phyloP scores from a whole-genome alignment of 1,139 yeast species.

The Debaryomycetaceae sp. region DNA sequence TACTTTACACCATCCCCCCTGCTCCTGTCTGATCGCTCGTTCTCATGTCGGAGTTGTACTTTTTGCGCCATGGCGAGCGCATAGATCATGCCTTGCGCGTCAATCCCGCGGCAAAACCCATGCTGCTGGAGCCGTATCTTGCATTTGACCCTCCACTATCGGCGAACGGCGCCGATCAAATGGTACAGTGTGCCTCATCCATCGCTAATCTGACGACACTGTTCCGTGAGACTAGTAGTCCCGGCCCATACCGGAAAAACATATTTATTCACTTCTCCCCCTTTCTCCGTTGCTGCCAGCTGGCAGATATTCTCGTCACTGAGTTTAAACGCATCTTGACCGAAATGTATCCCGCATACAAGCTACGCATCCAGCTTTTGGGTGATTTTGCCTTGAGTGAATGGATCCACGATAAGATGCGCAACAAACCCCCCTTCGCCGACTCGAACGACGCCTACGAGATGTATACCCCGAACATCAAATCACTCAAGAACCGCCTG shows the following conservation, averaged over 20 bases:
- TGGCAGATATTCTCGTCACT: slow-evolving; percentile 31
- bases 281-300: slow-evolving; percentile 34
- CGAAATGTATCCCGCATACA: slow-evolving; percentile 19
- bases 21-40: too few relatives aligned
- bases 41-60: slow-evolving; percentile 29
- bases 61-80: slow-evolving; percentile 36
- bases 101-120: slow-evolving; percentile 18
- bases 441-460: slow-evolving; percentile 39
- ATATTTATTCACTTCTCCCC: slow-evolving; percentile 35
- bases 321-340: slow-evolving; percentile 16
- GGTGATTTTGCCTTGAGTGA: slow-evolving; percentile 40
- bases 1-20: too few relatives aligned
- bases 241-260: slow-evolving; percentile 18
- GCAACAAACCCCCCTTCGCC: slow-evolving; percentile 30
- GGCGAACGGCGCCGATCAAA: slow-evolving; percentile 17
- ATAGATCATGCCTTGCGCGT: slow-evolving; percentile 27
- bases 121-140: slow-evolving; percentile 11
- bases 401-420: slow-evolving; percentile 39
- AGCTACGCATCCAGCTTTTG: slow-evolving; percentile 28
- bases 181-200: slow-evolving; percentile 20
- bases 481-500: slow-evolving; percentile 22
- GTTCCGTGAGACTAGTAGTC: slow-evolving; percentile 9
- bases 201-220: slow-evolving; percentile 16
- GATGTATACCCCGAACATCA: slow-evolving; percentile 37
- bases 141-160: slow-evolving; percentile 34